Evolutionary conservation across 2,329 filamentous ascomycete genomes (phyloP).

Genomic region (Alternaria conjuncta): DNA sequence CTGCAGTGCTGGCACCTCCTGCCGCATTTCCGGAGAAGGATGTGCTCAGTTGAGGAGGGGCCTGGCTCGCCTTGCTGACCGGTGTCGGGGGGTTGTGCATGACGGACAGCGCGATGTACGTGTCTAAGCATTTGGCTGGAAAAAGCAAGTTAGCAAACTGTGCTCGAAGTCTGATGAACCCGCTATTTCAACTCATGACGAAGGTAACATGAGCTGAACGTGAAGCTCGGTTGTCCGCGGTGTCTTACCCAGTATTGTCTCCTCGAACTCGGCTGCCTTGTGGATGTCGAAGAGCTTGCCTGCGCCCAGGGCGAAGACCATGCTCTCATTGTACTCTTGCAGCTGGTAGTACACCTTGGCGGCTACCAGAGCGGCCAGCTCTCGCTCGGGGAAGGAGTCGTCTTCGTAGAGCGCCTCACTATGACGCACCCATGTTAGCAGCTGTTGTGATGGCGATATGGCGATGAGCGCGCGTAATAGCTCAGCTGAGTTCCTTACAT

Average conservation of each 20-base stretch:
- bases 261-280: slow-evolving; percentile 90
- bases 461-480: not conserved
- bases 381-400: slow-evolving; percentile 89
- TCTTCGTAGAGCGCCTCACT: slow-evolving; percentile 98
- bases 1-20: slow-evolving; percentile 70
- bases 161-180: not conserved
- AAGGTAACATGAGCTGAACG: not conserved
- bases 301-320: slow-evolving; percentile 94
- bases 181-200: not conserved
- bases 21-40: slow-evolving; percentile 73
- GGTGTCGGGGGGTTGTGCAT: slow-evolving; percentile 62
- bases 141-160: slow-evolving; percentile 21
- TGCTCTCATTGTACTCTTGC: slow-evolving; percentile 98
- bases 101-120: slow-evolving; percentile 85
- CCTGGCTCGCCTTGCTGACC: slow-evolving; percentile 56
- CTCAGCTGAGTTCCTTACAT: slow-evolving; percentile 69
- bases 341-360: slow-evolving; percentile 99
- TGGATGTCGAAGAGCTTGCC: slow-evolving; percentile 95
- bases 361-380: slow-evolving; percentile 90
- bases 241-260: slow-evolving; percentile 85
- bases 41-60: slow-evolving; percentile 74
- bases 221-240: slow-evolving; percentile 3
- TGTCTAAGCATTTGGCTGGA: slow-evolving; percentile 89
- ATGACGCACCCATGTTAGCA: slow-evolving; percentile 39
- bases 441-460: slow-evolving; percentile 2